These are phyloP conservation scores for Rhynchosporium secalis DNA, from an alignment of 2,329 filamentous ascomycete genomes.

Conservation along the genomic window DNA sequence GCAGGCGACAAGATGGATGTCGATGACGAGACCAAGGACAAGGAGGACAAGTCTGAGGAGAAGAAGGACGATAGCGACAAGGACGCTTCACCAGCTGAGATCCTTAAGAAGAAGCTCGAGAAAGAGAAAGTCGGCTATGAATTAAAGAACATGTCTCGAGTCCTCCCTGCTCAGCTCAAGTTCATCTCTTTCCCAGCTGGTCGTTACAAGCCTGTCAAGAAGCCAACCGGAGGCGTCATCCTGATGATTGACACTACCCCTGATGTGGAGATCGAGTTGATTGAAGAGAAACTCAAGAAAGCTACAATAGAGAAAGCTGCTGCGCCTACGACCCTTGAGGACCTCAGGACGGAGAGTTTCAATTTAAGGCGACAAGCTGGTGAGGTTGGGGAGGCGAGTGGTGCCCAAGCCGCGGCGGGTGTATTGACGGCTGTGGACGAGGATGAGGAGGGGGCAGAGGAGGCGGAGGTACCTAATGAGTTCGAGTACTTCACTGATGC, in stretches of 20 bases:
- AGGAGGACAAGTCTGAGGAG: conserved; percentile 51
- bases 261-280: conserved; percentile 72
- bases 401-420: conserved; percentile 72
- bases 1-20: conserved; percentile 84
- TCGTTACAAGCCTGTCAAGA: conserved; percentile 89
- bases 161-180: conserved; percentile 89
- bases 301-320: conserved; percentile 62
- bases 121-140: conserved; percentile 98
- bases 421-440: conserved; percentile 88
- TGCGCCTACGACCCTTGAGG: conserved; percentile 39
- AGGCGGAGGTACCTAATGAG: conserved; percentile 67
- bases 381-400: conserved; percentile 40
- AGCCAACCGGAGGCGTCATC: conserved; percentile 92
- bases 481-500: conserved; percentile 72
- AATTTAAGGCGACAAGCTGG: conserved; percentile 46
- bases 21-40: conserved; percentile 59
- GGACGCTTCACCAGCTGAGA: conserved; percentile 53
- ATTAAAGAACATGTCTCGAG: conserved; percentile 93
- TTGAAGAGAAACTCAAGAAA: conserved; percentile 94
- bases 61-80: conserved; percentile 63
- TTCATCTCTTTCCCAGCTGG: conserved; percentile 90
- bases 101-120: conserved; percentile 83
- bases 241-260: conserved; percentile 85
- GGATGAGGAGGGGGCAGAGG: conserved; percentile 71
- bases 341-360: conserved; percentile 38